These are phyloP conservation scores for Tulasnella calospora DNA, from an alignment of 768 basidiomycete genomes.

Conservation along the genomic window DNA sequence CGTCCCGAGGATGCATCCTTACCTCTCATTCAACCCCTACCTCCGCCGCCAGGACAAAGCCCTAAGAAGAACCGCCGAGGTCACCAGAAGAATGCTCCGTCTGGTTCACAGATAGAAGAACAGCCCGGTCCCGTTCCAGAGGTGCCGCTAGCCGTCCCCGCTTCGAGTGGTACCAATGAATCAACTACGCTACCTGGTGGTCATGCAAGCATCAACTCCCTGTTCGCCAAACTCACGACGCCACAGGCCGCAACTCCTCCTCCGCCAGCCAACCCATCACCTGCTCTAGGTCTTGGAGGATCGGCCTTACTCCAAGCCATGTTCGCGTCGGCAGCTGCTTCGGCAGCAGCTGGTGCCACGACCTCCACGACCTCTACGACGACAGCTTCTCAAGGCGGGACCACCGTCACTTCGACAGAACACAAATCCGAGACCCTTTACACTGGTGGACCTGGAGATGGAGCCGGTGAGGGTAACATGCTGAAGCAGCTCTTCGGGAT, in stretches of 20 bases:
- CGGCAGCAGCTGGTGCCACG: conserved; percentile 4
- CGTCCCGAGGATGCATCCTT: conserved; percentile 16
- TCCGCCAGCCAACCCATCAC: conserved; percentile 33
- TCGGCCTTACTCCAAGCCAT: conserved; percentile 60
- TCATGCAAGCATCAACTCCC: conserved; percentile 25
- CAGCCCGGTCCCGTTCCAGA: not conserved
- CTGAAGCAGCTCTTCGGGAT: conserved; percentile 21
- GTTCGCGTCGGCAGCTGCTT: conserved; percentile 57
- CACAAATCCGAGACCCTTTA: not conserved
- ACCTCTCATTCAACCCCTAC: conserved; percentile 14
- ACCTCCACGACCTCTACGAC: conserved; percentile 3
- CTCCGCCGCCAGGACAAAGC: not conserved
- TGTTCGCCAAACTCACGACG: conserved; percentile 46
- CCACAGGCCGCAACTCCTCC: conserved; percentile 35
- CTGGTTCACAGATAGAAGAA: not conserved
- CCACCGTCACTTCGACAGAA: not conserved
- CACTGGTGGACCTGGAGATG: not conserved
- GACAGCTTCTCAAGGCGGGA: conserved; percentile 6
- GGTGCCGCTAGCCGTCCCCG: not conserved
- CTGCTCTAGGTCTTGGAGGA: conserved; percentile 43
- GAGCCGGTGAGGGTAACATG: conserved; percentile 9
- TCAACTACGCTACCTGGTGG: not conserved
- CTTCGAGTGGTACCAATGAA: not conserved
- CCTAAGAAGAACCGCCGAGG: conserved; percentile 20
- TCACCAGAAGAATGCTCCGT: conserved; percentile 13